phyloP scores from a whole-genome alignment of 192 early-diverging fungal species.

The Backusella luteola region DNA sequence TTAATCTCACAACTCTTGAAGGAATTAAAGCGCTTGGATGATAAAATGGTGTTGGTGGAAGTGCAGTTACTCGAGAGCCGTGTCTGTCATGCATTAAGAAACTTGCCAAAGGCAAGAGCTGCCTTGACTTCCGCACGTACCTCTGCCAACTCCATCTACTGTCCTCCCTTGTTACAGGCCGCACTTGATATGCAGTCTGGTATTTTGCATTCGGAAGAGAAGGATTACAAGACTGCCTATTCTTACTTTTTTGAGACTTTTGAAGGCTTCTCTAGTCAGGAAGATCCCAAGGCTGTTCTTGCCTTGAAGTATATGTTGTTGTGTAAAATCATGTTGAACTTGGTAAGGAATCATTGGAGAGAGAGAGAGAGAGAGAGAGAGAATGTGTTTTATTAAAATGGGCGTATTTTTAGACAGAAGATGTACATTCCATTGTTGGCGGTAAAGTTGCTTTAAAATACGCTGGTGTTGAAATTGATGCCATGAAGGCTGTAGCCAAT shows the following conservation, averaged over 20 bases:
- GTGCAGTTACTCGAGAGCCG: slow-evolving; percentile 95
- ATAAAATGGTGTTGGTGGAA: slow-evolving; percentile 97
- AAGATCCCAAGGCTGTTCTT: slow-evolving; percentile 82
- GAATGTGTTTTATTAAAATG: background rate
- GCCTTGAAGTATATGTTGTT: slow-evolving; percentile 98
- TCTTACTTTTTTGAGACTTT: slow-evolving; percentile 99
- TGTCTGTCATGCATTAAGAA: slow-evolving; percentile 88
- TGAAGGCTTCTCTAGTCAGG: slow-evolving; percentile 89
- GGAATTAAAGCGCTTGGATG: slow-evolving; percentile 98
- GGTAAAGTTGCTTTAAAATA: slow-evolving; percentile 91
- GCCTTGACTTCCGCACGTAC: slow-evolving; percentile 95
- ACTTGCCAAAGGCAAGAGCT: slow-evolving; percentile 94
- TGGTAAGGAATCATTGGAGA: slow-evolving; percentile 49
- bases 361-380: background rate
- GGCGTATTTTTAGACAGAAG: slow-evolving; percentile 69
- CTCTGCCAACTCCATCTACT: slow-evolving; percentile 96
- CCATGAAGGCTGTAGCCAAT: slow-evolving; percentile 91
- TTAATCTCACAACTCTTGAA: slow-evolving; percentile 84
- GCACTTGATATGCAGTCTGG: slow-evolving; percentile 97
- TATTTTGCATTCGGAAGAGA: slow-evolving; percentile 96
- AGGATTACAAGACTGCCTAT: slow-evolving; percentile 98
- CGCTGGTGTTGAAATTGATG: slow-evolving; percentile 84
- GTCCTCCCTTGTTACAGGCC: slow-evolving; percentile 95
- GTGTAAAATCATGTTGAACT: slow-evolving; percentile 98
- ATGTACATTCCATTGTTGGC: slow-evolving; percentile 88